Evolutionary conservation across 2,329 filamentous ascomycete genomes (phyloP), one percentile per base, ranked within the genome.

Genomic region (Hypomyces rosellus): DNA sequence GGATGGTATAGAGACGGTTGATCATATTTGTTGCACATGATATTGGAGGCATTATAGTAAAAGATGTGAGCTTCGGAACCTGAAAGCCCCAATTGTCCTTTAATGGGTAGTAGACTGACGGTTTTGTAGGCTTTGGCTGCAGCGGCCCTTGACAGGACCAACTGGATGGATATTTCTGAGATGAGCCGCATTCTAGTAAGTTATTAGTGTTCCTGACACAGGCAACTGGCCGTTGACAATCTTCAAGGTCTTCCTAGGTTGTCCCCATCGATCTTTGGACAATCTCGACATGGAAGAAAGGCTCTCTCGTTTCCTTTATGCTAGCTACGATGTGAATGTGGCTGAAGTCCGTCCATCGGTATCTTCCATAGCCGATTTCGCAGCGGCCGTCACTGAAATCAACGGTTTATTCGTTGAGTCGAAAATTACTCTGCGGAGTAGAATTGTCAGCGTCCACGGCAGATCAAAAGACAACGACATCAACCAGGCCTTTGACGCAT

Each of bases 321-420:
- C 40, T 6, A 43, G 22, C 5, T 52, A 44, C 34, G 46, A 48
- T 3, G 12, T 45, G 11, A 45, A 33, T 14, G 5, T 39, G 4
- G 39, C 46, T 14, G 40, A 16, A 12, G 20, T 39, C 18, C 44
- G 52, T 4, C 52, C 52, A 13, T 43, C 52, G 9, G 41, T 44
- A 5, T 52, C 52, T 14, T 41, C 52, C 4, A 43, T 54, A 12
- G 18, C 49, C 5, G 52, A 47, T 8, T 46, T 54, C 20, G 45
- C 49, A 18, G 49, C 41, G 8, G 49, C 52, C 20, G 34, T 43
- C 34, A 46, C 43, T 12, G 49, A 54, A 38, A 52, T 54, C 16
- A 54, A 54, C n/a, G 52, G 49, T 18, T 7, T 52, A 13, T 54
- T 54, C 22, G 34, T 49, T 25, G 52, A 54, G 12, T 52, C 49